Evolutionary conservation across 2,329 filamentous ascomycete genomes (phyloP).

Genomic region (Phialemonium atrogriseum): DNA sequence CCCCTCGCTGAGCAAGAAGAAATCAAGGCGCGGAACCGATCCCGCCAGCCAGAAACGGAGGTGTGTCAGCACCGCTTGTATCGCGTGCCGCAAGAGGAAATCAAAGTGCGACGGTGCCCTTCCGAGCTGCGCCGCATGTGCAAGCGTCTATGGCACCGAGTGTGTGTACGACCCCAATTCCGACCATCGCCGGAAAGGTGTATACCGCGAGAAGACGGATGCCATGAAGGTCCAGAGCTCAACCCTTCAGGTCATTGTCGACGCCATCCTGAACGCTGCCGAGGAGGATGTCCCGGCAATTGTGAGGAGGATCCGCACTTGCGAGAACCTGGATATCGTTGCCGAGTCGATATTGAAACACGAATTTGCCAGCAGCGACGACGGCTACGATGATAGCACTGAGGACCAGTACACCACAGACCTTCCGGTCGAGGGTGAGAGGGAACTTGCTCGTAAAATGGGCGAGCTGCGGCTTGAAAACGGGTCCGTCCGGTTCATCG

Average conservation of each 20-base stretch:
- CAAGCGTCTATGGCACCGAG: constrained; percentile 82
- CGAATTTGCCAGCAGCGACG: constrained; percentile 24
- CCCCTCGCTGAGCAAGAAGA: constrained; percentile 33
- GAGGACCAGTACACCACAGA: constrained; percentile 28
- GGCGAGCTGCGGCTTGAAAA: constrained; percentile 82
- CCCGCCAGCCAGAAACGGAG: constrained; percentile 53
- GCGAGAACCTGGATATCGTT: constrained; percentile 56
- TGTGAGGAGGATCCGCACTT: constrained; percentile 80
- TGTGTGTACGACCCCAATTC: constrained; percentile 95
- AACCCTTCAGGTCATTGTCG: constrained; percentile 84
- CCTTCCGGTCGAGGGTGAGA: constrained; percentile 51
- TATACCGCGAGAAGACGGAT: constrained; percentile 91
- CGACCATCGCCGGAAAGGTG: constrained; percentile 91
- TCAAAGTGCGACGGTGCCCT: constrained; percentile 88
- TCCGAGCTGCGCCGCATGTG: constrained; percentile 90
- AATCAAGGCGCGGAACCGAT: constrained; percentile 40
- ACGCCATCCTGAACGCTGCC: constrained; percentile 83
- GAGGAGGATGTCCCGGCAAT: constrained; percentile 79
- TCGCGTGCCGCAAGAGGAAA: constrained; percentile 71
- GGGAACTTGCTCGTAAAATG: constrained; percentile 85
- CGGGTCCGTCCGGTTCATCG: constrained; percentile 82
- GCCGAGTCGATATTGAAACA: constrained; percentile 45
- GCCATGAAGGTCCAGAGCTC: constrained; percentile 78
- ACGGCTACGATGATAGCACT: constrained; percentile 32
- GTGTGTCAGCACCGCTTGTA: constrained; percentile 78